Base-by-base conservation (phyloP, 805 yeast species). In the Hyphopichia homilentoma region DNA sequence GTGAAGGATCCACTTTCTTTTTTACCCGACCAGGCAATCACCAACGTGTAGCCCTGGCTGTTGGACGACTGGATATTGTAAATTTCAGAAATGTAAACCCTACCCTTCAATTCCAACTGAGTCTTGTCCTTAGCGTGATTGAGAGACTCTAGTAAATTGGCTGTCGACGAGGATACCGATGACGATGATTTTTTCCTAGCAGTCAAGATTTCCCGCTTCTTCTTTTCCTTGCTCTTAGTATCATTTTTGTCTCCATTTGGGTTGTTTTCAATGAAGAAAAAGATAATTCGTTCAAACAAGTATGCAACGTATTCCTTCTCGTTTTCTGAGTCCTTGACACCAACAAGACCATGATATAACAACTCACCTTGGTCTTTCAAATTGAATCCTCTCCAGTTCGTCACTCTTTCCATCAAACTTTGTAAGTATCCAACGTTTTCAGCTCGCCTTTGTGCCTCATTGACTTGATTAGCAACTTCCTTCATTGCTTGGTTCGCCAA, bases 301-400 rank as follows among this genome's bases (percentile, higher is more conserved):
- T 87, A 93, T 14, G 94, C 88, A 50, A 83, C 83, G 55, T 87
- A 90, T 47, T 89, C 97, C 34, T 83, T 78, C 53, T 90, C 97
- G 33, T 73, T 71, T 21, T 80, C 82, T 22, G 71, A 70, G 45
- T 83, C 93, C 41, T 72, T 73, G 16, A 81, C 84, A 7, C 78
- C 74, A 21, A 84, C 88, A 24, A 68, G 65, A 36, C 87, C 90
- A 47, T 79, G 82, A 50, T 79, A 79, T 34, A 89, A 61, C 38
- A 93, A 70, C 37, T 86, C 95, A 16, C 99, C 99, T 54, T 87
- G 85, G 42, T 79, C 81, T 34, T 69, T 70, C 27, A 83, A 65
- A 38, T 80, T 79, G 53, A 86, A 87, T 15, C 96, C 97, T 46
- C 87, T 79, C 98, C 98, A 93, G 59, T 89, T 95, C 15, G 71